Base-by-base conservation (phyloP, 2,329 filamentous ascomycete species). In the Microdochium paspali region DNA sequence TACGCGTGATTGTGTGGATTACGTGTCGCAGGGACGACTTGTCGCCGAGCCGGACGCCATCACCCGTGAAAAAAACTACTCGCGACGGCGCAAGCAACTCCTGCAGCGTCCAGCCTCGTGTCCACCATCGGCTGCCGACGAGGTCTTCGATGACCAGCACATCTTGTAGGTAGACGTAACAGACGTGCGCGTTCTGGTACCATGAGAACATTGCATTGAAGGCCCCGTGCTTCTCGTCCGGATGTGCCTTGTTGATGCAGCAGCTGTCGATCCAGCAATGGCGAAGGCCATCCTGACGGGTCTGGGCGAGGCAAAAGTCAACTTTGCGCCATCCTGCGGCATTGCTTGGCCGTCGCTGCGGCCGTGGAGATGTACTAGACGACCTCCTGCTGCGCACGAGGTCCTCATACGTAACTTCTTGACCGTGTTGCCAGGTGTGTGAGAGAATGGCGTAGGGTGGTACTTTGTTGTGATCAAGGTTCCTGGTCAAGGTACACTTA, bases 361-460 rank as follows among this genome's bases (percentile, higher is more conserved):
- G 35, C 35, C 23, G 12, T 12, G 35, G 13, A 5, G 35, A 21
- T 18, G 13, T 15, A 3, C 13, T 18, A 3, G 18, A 18, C 35
- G 35, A 20, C 4, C 35, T n/a, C 35, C 18, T 40, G 15, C 6
- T 4, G 9, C 23, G n/a, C n/a, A 23, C 23, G 24, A 60, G 51
- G 24, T 59, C 56, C 32, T 53, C 28, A 42, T 57, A 56, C 1
- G 54, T 46, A 15, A 60, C 53, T 49, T 62, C 59, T 10, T 47
- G 44, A n/a, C 48, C 51, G 4, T 54, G 56, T 20, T 47, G 47
- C 59, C 59, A 61, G 20, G 48, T 52, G 45, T 62, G 59, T 5
- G 58, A 61, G 7, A 62, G 49, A 12, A 61, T 60, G 1, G 54
- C 59, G 47, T 61, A 61, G 6, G 56, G 20, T 24, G 56, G 56